Evolutionary conservation across 2,329 filamentous ascomycete genomes (phyloP).

Genomic region (Aspergillus alliaceus): DNA sequence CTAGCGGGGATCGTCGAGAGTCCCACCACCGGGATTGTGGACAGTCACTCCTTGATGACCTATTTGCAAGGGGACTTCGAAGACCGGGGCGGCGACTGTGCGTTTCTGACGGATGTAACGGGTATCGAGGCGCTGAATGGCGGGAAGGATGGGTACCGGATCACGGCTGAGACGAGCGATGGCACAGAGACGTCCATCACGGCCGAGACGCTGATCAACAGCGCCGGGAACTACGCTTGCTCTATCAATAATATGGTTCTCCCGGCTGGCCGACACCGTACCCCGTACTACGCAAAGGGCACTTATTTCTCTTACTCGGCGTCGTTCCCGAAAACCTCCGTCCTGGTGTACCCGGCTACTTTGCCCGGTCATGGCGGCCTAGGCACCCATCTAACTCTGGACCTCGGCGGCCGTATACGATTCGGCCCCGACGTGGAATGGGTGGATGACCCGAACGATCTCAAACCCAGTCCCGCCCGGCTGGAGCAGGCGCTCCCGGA

Average conservation of each 20-base stretch:
- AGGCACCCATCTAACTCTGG: constrained; percentile 90
- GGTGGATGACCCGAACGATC: constrained; percentile 70
- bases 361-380: constrained; percentile 81
- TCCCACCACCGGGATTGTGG: constrained; percentile 84
- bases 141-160: constrained; percentile 67
- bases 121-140: constrained; percentile 54
- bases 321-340: constrained; percentile 63
- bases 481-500: constrained; percentile 68
- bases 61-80: constrained; percentile 75
- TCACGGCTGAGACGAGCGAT: constrained; percentile 52
- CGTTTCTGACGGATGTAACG: constrained; percentile 67
- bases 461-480: constrained; percentile 65
- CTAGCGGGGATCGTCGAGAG: constrained; percentile 75
- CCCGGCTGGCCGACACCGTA: constrained; percentile 49
- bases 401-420: constrained; percentile 77
- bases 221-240: constrained; percentile 77
- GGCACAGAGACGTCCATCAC: constrained; percentile 59
- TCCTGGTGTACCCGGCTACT: constrained; percentile 85
- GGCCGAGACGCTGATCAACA: constrained; percentile 76
- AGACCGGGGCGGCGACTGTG: constrained; percentile 71
- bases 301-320: constrained; percentile 86
- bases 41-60: constrained; percentile 82
- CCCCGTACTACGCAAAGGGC: constrained; percentile 84
- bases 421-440: constrained; percentile 97
- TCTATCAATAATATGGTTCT: constrained; percentile 80